phyloP scores from a whole-genome alignment of 177 flowering plant genomes.

The Vitis hybrid region DNA sequence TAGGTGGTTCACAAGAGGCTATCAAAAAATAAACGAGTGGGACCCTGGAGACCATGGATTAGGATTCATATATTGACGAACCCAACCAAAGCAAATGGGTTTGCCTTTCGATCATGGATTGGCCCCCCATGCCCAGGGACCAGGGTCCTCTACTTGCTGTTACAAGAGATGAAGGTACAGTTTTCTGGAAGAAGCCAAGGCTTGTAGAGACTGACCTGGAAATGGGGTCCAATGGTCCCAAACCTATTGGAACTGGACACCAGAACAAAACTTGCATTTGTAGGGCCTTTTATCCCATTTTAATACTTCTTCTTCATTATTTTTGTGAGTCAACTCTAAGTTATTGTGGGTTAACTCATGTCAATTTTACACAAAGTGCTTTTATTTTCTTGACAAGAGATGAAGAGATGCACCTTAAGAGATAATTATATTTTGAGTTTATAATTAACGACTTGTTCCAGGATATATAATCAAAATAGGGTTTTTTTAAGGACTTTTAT shows the following conservation, averaged over 20 bases:
- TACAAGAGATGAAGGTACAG: slow-evolving; percentile 5
- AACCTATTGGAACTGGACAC: slow-evolving; percentile 9
- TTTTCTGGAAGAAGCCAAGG: slow-evolving; percentile 13
- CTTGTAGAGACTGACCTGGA: slow-evolving; percentile 5
- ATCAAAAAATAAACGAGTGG: background rate
- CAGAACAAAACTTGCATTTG: background rate
- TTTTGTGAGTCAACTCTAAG: too few relatives aligned
- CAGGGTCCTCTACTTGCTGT: slow-evolving; percentile 16
- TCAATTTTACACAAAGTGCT: too few relatives aligned
- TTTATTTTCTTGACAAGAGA: too few relatives aligned
- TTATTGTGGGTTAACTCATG: too few relatives aligned
- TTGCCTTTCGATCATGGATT: background rate
- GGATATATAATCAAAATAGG: too few relatives aligned
- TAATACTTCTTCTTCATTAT: background rate
- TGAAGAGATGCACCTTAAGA: too few relatives aligned
- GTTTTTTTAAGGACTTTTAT: too few relatives aligned
- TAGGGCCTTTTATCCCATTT: background rate
- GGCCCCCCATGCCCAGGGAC: slow-evolving; percentile 4
- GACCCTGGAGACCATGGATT: background rate
- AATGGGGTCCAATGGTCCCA: slow-evolving; percentile 21
- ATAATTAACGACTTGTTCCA: too few relatives aligned
- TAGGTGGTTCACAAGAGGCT: background rate
- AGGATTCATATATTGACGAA: slow-evolving; percentile 9
- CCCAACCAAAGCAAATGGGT: slow-evolving; percentile 9
- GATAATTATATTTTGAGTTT: too few relatives aligned